Conservation (phyloP, 441 rosid species). For the Populus hybrid region DNA sequence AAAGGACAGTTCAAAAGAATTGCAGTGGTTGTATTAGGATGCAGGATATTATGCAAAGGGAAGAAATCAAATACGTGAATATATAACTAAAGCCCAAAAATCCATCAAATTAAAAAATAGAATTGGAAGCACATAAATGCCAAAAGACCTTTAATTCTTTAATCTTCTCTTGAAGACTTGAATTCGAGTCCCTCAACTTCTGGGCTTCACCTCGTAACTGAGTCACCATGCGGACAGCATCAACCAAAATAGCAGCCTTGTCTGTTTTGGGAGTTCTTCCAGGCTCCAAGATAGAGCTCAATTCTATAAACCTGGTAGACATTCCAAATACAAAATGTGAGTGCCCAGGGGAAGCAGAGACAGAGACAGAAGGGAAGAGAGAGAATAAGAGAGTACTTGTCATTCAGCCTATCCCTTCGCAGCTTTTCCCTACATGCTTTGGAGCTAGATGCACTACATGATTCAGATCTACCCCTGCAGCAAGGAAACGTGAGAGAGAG, state of each 20-base stretch:
- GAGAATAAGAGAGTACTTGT: slow-evolving; percentile 51
- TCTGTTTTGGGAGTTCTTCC: slow-evolving; percentile 94
- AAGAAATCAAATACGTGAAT: not conserved
- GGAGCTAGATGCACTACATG: slow-evolving; percentile 71
- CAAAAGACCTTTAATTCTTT: slow-evolving; percentile 79
- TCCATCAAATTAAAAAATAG: not conserved
- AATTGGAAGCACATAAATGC: not conserved
- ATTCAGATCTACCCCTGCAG: slow-evolving; percentile 74
- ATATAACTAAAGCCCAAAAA: not conserved
- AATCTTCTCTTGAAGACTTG: slow-evolving; percentile 83
- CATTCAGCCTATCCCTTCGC: slow-evolving; percentile 93
- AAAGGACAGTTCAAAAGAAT: slow-evolving; percentile 2
- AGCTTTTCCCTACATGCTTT: slow-evolving; percentile 97
- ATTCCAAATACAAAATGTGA: slow-evolving; percentile 1
- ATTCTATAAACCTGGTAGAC: slow-evolving; percentile 68
- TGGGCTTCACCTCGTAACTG: slow-evolving; percentile 86
- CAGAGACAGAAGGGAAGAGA: not conserved
- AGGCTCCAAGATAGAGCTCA: slow-evolving; percentile 83
- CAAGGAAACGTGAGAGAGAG: slow-evolving; percentile 3
- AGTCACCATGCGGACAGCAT: slow-evolving; percentile 85
- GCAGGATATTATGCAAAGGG: slow-evolving; percentile 5
- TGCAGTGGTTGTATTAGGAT: not conserved
- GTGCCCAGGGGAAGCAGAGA: not conserved
- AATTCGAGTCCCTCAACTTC: slow-evolving; percentile 85
- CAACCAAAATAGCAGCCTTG: slow-evolving; percentile 83